These are phyloP conservation scores for Irpex sp. DNA, from an alignment of 1,284 basidiomycete species.

Conservation along the genomic window DNA sequence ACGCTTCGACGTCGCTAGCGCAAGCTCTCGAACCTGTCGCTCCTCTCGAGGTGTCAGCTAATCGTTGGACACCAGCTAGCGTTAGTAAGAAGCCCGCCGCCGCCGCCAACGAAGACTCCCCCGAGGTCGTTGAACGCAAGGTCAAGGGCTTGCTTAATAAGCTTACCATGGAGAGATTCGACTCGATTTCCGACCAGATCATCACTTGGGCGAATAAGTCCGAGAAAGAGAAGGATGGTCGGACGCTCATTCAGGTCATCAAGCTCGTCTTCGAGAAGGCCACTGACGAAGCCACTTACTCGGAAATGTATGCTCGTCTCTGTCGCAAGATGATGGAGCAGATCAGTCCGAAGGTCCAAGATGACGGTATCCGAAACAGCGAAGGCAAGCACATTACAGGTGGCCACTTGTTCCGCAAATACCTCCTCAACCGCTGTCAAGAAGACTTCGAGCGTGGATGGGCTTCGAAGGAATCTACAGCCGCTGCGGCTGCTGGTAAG, in stretches of 20 bases:
- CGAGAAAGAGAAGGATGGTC: constrained; percentile 88
- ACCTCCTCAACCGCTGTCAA: constrained; percentile 67
- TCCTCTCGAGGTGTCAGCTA: constrained; percentile 75
- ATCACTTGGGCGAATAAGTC: constrained; percentile 90
- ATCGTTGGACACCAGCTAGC: constrained; percentile 72
- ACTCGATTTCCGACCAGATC: constrained; percentile 65
- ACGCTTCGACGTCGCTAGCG: constrained; percentile 16
- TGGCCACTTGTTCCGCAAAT: constrained; percentile 83
- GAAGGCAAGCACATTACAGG: constrained; percentile 87
- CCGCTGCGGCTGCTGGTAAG: constrained; percentile 30
- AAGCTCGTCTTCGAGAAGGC: constrained; percentile 96
- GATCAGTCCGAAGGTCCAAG: constrained; percentile 86
- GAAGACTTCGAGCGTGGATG: constrained; percentile 89
- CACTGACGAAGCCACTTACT: constrained; percentile 84
- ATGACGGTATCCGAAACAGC: constrained; percentile 75
- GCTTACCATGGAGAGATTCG: constrained; percentile 96
- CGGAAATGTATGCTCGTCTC: constrained; percentile 94
- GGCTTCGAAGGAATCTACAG: constrained; percentile 67
- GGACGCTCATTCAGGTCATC: constrained; percentile 94
- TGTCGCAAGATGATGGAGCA: constrained; percentile 77
- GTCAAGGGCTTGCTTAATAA: constrained; percentile 95
- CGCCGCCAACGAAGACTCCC: constrained; percentile 58
- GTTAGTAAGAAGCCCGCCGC: constrained; percentile 34
- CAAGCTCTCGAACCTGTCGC: constrained; percentile 58
- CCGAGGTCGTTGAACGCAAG: constrained; percentile 88